Evolutionary conservation across 768 basidiomycete species (phyloP).

Genomic region (Trametes villosa): DNA sequence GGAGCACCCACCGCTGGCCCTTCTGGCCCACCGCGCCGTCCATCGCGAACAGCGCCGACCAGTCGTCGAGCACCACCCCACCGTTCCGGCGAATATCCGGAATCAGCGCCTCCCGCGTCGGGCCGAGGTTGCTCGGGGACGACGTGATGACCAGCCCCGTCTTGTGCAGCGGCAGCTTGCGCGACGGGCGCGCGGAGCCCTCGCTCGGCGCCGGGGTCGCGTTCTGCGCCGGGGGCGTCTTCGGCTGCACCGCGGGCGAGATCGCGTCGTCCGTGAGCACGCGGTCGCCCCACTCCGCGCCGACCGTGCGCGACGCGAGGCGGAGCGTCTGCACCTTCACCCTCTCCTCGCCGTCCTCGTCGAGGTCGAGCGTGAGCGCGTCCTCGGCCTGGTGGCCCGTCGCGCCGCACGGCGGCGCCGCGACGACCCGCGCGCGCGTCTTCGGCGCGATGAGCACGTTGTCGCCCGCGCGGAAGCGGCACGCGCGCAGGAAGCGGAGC

Average conservation of each 20-base stretch:
- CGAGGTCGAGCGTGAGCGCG: constrained; percentile 43
- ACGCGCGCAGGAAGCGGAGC: constrained; percentile 47
- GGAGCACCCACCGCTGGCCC: constrained; percentile 58
- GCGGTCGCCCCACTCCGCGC: constrained; percentile 58
- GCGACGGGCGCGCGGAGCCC: constrained; percentile 39
- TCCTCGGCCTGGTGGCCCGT: constrained; percentile 21
- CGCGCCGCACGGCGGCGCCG: constrained; percentile 2
- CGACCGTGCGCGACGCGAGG: constrained; percentile 56
- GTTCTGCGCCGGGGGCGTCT: constrained; percentile 50
- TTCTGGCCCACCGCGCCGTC: constrained; percentile 50
- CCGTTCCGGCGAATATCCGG: constrained; percentile 52
- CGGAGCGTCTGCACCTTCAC: constrained; percentile 46
- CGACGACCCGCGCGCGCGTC: constrained; percentile 24
- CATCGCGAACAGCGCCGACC: constrained; percentile 58
- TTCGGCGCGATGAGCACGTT: constrained; percentile 48
- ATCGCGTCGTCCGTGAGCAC: constrained; percentile 47
- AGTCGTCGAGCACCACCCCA: constrained; percentile 65
- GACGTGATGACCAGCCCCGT: constrained; percentile 67
- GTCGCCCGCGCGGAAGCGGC: constrained; percentile 58
- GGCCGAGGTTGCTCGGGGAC: constrained; percentile 42
- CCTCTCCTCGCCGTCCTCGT: constrained; percentile 39
- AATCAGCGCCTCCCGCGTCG: constrained; percentile 49
- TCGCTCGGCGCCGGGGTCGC: constrained; percentile 39
- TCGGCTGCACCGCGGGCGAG: constrained; percentile 45
- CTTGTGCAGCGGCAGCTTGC: constrained; percentile 41